These are phyloP conservation scores for Plantago elongata DNA, from an alignment of 257 asterid species.

Conservation along the genomic window DNA sequence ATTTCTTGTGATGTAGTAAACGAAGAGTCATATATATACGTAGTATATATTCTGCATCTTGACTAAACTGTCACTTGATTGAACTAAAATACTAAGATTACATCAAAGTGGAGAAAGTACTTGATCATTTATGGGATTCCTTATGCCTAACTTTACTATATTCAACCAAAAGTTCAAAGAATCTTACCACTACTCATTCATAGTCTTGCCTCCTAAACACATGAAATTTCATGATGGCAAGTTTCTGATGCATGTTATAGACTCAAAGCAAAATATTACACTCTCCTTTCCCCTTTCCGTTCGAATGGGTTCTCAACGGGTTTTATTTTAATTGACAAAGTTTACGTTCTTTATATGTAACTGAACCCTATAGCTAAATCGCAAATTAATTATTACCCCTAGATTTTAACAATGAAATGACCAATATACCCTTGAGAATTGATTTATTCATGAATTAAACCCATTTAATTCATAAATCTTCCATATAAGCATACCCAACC, in stretches of 20 bases:
- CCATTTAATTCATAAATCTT: no score
- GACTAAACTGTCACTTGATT: slow-evolving; percentile 9
- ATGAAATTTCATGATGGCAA: background rate
- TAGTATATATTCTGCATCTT: slow-evolving; percentile 12
- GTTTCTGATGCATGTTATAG: background rate
- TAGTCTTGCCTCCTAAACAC: background rate
- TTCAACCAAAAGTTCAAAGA: background rate
- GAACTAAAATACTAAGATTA: slow-evolving; percentile 21
- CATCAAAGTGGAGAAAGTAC: slow-evolving; percentile 24
- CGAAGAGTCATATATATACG: background rate
- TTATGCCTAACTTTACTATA: slow-evolving; percentile 25
- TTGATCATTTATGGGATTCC: slow-evolving; percentile 19
- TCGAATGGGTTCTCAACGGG: no score
- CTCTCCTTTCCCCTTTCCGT: no score
- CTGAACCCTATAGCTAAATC: no score
- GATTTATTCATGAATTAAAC: no score
- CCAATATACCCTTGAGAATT: no score
- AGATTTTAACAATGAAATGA: no score
- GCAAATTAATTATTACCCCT: no score
- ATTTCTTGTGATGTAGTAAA: slow-evolving; percentile 22
- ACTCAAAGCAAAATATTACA: no score
- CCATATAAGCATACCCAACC: no score
- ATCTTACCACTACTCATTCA: background rate
- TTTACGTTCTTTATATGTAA: no score
- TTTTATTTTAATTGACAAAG: no score